These are phyloP conservation scores for Trichosporon ovoides DNA, from an alignment of 1,284 basidiomycete species.

Conservation along the genomic window DNA sequence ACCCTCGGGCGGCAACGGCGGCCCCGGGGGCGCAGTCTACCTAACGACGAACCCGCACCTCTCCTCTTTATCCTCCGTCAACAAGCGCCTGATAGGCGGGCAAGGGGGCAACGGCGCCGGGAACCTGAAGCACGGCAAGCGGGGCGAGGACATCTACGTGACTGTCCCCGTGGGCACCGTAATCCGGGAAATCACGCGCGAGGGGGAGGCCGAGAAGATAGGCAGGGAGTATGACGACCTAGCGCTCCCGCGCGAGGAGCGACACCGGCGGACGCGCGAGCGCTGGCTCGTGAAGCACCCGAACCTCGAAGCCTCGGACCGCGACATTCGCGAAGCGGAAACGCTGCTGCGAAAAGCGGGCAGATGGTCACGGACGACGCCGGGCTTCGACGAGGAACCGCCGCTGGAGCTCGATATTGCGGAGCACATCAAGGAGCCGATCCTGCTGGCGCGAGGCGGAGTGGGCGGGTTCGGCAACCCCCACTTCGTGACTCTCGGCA, in stretches of 20 bases:
- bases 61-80: constrained; percentile 68
- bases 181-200: constrained; percentile 64
- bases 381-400: constrained; percentile 43
- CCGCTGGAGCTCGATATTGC: constrained; percentile 62
- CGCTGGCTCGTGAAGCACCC: constrained; percentile 77
- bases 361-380: constrained; percentile 43
- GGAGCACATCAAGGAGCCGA: constrained; percentile 53
- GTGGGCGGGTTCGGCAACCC: constrained; percentile 85
- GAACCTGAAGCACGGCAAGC: constrained; percentile 74
- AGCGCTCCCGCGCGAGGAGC: constrained; percentile 22
- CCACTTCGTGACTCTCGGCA: constrained; percentile 57
- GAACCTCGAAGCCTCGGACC: constrained; percentile 56
- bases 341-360: constrained; percentile 60
- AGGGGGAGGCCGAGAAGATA: constrained; percentile 55
- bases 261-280: constrained; percentile 54
- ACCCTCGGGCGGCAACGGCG: constrained; percentile 84
- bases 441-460: constrained; percentile 74
- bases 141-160: constrained; percentile 66
- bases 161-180: constrained; percentile 83
- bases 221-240: constrained; percentile 47
- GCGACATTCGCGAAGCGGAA: constrained; percentile 68
- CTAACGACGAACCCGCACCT: constrained; percentile 68
- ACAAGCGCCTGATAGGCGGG: constrained; percentile 62
- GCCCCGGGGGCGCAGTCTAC: constrained; percentile 78
- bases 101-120: constrained; percentile 70